Percentiles rank a stretch among this genome's conserved stretches.
Evolutionary conservation across 75 land plant species (phyloP).

Genomic region (Cupressus sempervirens): DNA sequence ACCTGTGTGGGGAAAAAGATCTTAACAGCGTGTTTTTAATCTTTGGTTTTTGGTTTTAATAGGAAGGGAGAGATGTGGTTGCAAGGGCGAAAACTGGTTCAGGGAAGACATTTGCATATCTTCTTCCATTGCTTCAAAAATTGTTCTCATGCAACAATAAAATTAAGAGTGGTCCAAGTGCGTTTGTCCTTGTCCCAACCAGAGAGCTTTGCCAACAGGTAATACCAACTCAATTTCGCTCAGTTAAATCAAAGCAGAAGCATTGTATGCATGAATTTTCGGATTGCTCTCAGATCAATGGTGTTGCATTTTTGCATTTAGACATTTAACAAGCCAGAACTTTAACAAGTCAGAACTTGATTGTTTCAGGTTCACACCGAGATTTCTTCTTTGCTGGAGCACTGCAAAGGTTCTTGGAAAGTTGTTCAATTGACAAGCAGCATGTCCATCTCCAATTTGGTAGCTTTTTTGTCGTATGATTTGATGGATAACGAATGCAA

Average conservation of each 20-base stretch:
- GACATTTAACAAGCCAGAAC: slow-evolving; percentile 1
- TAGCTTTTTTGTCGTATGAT: slow-evolving; percentile 16
- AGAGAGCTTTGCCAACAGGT: slow-evolving; percentile 95
- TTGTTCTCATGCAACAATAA: slow-evolving; percentile 25
- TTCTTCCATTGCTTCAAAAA: slow-evolving; percentile 86
- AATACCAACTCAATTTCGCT: not conserved
- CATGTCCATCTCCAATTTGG: slow-evolving; percentile 68
- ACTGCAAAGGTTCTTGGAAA: slow-evolving; percentile 66
- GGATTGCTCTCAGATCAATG: not conserved
- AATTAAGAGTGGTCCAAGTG: slow-evolving; percentile 39
- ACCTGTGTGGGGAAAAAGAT: not conserved
- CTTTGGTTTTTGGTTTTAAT: not conserved
- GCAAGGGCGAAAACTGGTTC: slow-evolving; percentile 94
- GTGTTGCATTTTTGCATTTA: not conserved
- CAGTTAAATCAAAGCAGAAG: not conserved
- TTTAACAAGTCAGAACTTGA: slow-evolving; percentile 2
- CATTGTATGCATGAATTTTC: not conserved
- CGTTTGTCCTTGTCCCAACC: slow-evolving; percentile 87
- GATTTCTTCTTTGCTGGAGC: slow-evolving; percentile 53
- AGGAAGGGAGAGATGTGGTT: slow-evolving; percentile 95
- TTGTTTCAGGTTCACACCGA: slow-evolving; percentile 58
- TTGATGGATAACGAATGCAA: slow-evolving; percentile 6
- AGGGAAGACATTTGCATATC: slow-evolving; percentile 89
- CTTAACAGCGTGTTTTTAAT: not conserved
- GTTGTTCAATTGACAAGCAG: slow-evolving; percentile 66